Evolutionary conservation across 2,329 filamentous ascomycete species (phyloP), one percentile per base, ranked within the genome.

Genomic region (Emmonsia crescens): DNA sequence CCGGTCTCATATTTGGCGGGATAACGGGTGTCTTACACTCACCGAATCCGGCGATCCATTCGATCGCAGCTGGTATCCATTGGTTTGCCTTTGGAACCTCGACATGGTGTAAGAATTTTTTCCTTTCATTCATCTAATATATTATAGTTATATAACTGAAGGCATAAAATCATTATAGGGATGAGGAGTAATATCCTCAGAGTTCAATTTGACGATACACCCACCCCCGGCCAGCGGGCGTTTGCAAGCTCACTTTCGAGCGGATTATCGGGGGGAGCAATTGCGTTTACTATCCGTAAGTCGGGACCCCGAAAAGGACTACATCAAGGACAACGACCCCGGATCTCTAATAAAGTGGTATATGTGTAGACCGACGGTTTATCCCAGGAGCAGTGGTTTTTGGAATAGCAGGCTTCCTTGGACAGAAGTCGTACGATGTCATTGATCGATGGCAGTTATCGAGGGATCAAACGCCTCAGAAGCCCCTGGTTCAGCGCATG

Each of bases 1-100:
- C 81, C 55, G 89, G 89, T 38, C 72, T 87, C 31, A 71, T 89
- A 36, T 79, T 84, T 59, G 88, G 88, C 42, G 86, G 88, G 59
- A 82, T 87, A 57, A 82, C 83, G 42, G 91, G 90, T 33, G 87
- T 95, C 55, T 74, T 92, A 56, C 82, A 85, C 62, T 87, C 87
- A 21, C 80, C 79, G 16, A 86, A 89, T 3, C 80, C 83, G 3
- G 72, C 85, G 2, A 75, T 93, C 6, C 93, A 91, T 75, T 87
- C 89, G 0, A 67, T 87, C 14, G 82, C 86, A 44, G 86, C 87
- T 27, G 88, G 89, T 21, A 78, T 89, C 48, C 91, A 96, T 76
- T 96, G 89, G 84, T 90, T 90, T 74, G 81, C 84, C 49, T 81
- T 95, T 46, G 90, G 90, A 42, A 84, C 83, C 55, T 88, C 84